Conservation (phyloP, 495 filamentous ascomycete species). For the Tuber umbilicatum region DNA sequence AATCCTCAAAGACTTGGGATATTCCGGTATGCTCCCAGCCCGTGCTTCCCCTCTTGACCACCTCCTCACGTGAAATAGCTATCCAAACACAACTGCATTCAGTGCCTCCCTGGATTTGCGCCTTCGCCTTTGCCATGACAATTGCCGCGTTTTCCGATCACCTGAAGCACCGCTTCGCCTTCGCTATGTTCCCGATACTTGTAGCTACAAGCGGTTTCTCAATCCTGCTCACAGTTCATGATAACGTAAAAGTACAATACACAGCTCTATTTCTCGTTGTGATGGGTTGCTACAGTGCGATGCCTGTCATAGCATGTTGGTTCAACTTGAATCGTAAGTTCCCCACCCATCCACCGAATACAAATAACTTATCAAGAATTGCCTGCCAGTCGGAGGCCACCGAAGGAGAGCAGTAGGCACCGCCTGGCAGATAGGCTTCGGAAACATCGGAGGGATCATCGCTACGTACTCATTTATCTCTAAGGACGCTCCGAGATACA, state of each 20-base stretch:
- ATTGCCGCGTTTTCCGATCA: conserved; percentile 63
- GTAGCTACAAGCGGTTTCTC: conserved; percentile 64
- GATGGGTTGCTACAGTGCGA: conserved; percentile 58
- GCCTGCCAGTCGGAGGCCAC: conserved; percentile 67
- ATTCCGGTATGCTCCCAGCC: conserved; percentile 35
- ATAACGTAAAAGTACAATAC: conserved; percentile 59
- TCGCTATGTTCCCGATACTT: conserved; percentile 58
- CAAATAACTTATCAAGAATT: conserved; percentile 42
- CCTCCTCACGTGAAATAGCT: conserved; percentile 37
- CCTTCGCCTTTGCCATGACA: conserved; percentile 68
- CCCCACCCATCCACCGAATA: neutral
- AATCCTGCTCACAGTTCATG: conserved; percentile 62
- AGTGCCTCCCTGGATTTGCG: conserved; percentile 74
- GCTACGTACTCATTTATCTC: conserved; percentile 72
- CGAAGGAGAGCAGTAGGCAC: conserved; percentile 73
- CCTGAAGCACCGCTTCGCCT: conserved; percentile 64
- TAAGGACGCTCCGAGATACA: conserved; percentile 64
- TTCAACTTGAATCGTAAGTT: conserved; percentile 67
- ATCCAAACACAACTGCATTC: conserved; percentile 73
- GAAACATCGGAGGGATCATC: conserved; percentile 90
- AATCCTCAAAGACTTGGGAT: conserved; percentile 64
- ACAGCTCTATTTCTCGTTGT: conserved; percentile 68
- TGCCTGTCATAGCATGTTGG: conserved; percentile 86
- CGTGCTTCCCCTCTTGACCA: conserved; percentile 31
- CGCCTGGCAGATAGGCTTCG: conserved; percentile 86